Conservation (phyloP, 2,329 filamentous ascomycete genomes). For the Phialophora chinensis region DNA sequence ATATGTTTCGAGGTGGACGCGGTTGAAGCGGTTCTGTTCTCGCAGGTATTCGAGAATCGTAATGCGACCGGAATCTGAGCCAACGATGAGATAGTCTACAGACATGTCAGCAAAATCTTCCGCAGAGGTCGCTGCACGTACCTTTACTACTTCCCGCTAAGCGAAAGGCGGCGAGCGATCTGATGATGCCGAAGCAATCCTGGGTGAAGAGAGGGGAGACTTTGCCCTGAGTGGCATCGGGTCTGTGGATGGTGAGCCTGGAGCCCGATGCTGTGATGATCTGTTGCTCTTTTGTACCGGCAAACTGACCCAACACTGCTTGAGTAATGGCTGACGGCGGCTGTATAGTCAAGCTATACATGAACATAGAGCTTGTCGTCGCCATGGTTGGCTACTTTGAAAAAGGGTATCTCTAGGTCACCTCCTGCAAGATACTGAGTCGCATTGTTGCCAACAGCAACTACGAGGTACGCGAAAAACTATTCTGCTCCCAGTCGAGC, state of each 20-base stretch:
- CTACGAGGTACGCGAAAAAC: neutral
- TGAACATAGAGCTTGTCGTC: conserved; percentile 97
- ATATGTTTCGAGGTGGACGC: conserved; percentile 94
- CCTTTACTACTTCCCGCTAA: conserved; percentile 95
- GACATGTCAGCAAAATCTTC: conserved; percentile 20
- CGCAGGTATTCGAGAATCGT: conserved; percentile 91
- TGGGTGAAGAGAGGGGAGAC: conserved; percentile 86
- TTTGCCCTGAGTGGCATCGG: conserved; percentile 83
- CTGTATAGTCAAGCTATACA: conserved; percentile 97
- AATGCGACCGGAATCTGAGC: conserved; percentile 93
- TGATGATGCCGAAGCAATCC: conserved; percentile 94
- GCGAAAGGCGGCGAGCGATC: conserved; percentile 84
- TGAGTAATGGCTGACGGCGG: conserved; percentile 87
- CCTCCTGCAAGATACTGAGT: neutral
- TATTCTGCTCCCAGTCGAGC: too few relatives aligned
- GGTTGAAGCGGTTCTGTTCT: conserved; percentile 82
- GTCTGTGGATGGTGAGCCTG: conserved; percentile 82
- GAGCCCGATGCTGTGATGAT: conserved; percentile 94
- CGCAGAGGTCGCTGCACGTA: conserved; percentile 51
- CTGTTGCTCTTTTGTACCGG: conserved; percentile 95
- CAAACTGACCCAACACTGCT: conserved; percentile 92
- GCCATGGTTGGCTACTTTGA: conserved; percentile 69
- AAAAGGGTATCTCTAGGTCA: neutral
- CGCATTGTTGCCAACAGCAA: conserved; percentile 4
- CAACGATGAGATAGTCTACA: conserved; percentile 92